Conservation (phyloP, 768 basidiomycete genomes). For the Arthromyces matolae region DNA sequence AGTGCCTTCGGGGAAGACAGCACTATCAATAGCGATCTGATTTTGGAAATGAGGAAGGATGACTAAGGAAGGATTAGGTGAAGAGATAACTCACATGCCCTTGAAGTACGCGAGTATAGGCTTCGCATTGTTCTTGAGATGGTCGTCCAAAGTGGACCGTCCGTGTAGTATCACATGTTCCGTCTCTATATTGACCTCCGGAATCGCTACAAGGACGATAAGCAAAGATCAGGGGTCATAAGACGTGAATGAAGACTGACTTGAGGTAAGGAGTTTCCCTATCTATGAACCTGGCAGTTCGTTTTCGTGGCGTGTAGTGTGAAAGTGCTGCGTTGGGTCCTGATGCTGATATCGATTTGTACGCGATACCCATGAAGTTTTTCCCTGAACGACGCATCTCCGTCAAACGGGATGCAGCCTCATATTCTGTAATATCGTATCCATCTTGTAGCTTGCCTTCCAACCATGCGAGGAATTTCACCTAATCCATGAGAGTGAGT, state of each 20-base stretch:
- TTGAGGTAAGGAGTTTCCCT: conserved; percentile 83
- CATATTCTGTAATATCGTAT: conserved; percentile 87
- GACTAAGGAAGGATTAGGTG: conserved; percentile 12
- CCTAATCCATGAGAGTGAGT: conserved; percentile 30
- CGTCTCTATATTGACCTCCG: conserved; percentile 86
- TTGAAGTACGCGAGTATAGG: conserved; percentile 93
- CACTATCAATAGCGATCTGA: conserved; percentile 87
- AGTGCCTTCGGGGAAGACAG: conserved; percentile 89
- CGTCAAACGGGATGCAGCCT: conserved; percentile 80
- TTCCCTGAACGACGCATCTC: conserved; percentile 70
- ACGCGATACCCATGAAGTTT: conserved; percentile 81
- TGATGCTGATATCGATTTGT: conserved; percentile 85
- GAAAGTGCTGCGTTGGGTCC: conserved; percentile 93
- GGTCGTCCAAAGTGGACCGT: conserved; percentile 88
- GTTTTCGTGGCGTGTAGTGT: conserved; percentile 81
- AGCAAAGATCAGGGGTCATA: not conserved
- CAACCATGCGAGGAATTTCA: conserved; percentile 87
- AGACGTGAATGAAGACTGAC: conserved; percentile 40
- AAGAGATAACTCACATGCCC: conserved; percentile 74
- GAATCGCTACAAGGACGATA: conserved; percentile 61
- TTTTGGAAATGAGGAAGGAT: conserved; percentile 13
- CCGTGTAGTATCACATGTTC: conserved; percentile 83
- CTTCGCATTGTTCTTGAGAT: conserved; percentile 80
- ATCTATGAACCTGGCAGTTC: conserved; percentile 68
- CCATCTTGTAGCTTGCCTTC: conserved; percentile 74